A percentile compares a stretch with the other conserved stretches of the same genome.
Evolutionary conservation across 1,139 yeast genomes (phyloP).

Genomic region (Saccharomycopsis hybrid): DNA sequence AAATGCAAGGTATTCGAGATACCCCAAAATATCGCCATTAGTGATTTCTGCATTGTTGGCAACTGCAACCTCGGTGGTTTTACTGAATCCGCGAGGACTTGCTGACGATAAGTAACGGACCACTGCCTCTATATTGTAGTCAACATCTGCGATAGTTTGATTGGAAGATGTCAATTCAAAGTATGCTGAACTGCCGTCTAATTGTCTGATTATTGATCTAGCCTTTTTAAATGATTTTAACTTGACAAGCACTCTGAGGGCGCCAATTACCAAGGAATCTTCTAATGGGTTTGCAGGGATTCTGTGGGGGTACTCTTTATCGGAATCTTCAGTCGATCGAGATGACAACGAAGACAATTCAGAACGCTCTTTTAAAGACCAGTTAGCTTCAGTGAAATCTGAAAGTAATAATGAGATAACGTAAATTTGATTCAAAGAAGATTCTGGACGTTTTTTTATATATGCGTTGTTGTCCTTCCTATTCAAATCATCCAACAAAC

Average conservation of each 20-base stretch:
- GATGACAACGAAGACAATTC: constrained; percentile 22
- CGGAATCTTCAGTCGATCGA: constrained; percentile 25
- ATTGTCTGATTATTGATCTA: constrained; percentile 19
- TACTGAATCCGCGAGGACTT: constrained; percentile 46
- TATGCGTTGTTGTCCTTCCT: constrained; percentile 24
- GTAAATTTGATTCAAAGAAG: constrained; percentile 27
- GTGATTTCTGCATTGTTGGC: constrained; percentile 26
- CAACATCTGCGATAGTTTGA: constrained; percentile 36
- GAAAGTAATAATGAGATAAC: constrained; percentile 29
- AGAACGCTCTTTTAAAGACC: constrained; percentile 28
- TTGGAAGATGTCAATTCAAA: constrained; percentile 20
- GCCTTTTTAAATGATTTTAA: constrained; percentile 14
- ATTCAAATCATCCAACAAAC: constrained; percentile 24
- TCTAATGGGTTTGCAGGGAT: constrained; percentile 25
- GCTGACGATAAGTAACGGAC: constrained; percentile 49
- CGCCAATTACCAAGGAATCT: constrained; percentile 25
- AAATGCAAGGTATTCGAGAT: constrained; percentile 36
- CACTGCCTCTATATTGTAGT: constrained; percentile 38
- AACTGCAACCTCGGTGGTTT: constrained; percentile 36
- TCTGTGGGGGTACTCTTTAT: constrained; percentile 28
- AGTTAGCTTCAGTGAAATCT: constrained; percentile 29
- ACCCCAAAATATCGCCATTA: constrained; percentile 36
- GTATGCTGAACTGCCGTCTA: constrained; percentile 13
- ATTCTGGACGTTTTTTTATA: constrained; percentile 26
- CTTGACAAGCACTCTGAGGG: constrained; percentile 27